These are phyloP conservation scores for Botrytis paeoniae DNA, from an alignment of 2,329 filamentous ascomycete genomes.

Conservation along the genomic window DNA sequence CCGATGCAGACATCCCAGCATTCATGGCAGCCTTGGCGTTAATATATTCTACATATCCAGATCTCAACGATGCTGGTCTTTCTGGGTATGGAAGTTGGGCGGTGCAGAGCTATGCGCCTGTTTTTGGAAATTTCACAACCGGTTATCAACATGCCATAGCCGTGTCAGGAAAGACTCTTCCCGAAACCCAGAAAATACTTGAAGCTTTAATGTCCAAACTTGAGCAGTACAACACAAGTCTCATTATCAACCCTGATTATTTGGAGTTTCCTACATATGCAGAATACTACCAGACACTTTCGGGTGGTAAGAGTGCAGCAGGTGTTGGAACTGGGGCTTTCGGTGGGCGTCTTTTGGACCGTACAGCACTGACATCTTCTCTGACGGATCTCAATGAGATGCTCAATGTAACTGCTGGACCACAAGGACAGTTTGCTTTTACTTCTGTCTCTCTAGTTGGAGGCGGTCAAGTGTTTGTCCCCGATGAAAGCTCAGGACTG, in stretches of 20 bases:
- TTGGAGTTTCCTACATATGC: constrained; percentile 31
- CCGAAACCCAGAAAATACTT: constrained; percentile 27
- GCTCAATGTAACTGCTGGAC: constrained; percentile 34
- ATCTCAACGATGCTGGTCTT: constrained; percentile 38
- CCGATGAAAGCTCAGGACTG: constrained; percentile 33
- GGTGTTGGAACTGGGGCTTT: constrained; percentile 24
- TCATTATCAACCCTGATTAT: constrained; percentile 22
- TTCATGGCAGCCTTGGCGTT: constrained; percentile 34
- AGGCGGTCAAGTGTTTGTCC: constrained; percentile 36
- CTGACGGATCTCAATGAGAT: constrained; percentile 26
- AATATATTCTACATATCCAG: constrained; percentile 37
- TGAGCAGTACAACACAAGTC: constrained; percentile 7
- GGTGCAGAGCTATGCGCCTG: constrained; percentile 29
- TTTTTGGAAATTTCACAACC: constrained; percentile 32
- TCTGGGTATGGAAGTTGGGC: constrained; percentile 35
- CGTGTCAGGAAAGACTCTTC: constrained; percentile 33
- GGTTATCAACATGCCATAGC: constrained; percentile 37
- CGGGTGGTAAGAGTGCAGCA: constrained; percentile 28
- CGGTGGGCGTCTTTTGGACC: constrained; percentile 36
- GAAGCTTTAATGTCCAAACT: constrained; percentile 13
- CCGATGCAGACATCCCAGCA: constrained; percentile 31
- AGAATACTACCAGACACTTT: constrained; percentile 36
- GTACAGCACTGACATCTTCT: constrained; percentile 26
- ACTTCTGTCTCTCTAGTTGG: constrained; percentile 36
- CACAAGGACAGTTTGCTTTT: constrained; percentile 27